These are phyloP conservation scores for Mycena kentingensis DNA, from an alignment of 768 basidiomycete species.

Conservation along the genomic window DNA sequence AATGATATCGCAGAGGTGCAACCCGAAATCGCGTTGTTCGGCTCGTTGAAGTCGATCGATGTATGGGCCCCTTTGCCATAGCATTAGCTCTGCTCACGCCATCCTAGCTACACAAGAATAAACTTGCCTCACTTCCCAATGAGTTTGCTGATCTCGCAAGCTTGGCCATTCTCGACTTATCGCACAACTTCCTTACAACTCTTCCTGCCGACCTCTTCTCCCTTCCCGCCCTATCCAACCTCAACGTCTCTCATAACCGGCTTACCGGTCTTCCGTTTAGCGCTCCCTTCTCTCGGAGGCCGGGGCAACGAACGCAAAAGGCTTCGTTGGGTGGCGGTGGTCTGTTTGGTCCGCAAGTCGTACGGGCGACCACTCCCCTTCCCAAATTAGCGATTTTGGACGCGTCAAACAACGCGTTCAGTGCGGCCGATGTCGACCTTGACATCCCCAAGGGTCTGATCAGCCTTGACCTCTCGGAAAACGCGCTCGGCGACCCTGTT, in stretches of 20 bases:
- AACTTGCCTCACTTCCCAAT: slow-evolving; percentile 58
- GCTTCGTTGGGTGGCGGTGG: slow-evolving; percentile 42
- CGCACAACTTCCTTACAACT: slow-evolving; percentile 64
- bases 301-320: slow-evolving; percentile 23
- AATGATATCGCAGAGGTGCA: slow-evolving; percentile 81
- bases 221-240: slow-evolving; percentile 62
- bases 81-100: slow-evolving; percentile 8
- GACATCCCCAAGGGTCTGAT: slow-evolving; percentile 53
- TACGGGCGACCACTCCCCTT: slow-evolving; percentile 62
- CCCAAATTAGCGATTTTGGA: slow-evolving; percentile 68
- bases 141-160: slow-evolving; percentile 69
- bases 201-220: slow-evolving; percentile 68
- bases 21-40: slow-evolving; percentile 81
- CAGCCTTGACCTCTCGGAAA: slow-evolving; percentile 66
- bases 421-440: slow-evolving; percentile 54
- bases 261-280: slow-evolving; percentile 64
- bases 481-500: slow-evolving; percentile 55
- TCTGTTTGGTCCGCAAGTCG: slow-evolving; percentile 66
- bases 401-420: slow-evolving; percentile 67
- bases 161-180: slow-evolving; percentile 71
- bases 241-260: slow-evolving; percentile 75
- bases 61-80: slow-evolving; percentile 46
- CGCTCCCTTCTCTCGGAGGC: slow-evolving; percentile 48
- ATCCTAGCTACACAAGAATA: slow-evolving; percentile 86
- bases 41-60: slow-evolving; percentile 77